Conservation (phyloP, 1,139 yeast species). For the Diutina catenulata region DNA sequence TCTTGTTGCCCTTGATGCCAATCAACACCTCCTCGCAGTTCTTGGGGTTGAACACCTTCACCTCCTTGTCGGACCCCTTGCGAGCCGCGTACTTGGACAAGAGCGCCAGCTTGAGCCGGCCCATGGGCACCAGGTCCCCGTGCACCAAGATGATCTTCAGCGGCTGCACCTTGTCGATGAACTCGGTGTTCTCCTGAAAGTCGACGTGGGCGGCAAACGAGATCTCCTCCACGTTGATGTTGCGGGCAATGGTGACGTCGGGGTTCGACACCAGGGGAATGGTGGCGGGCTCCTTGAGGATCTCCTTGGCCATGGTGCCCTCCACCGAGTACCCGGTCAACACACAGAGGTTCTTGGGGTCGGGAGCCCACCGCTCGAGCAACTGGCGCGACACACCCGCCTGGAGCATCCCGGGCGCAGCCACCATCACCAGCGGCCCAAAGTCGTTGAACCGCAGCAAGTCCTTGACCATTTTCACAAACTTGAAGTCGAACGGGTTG, state of each 20-base stretch:
- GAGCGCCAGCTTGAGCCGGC: slow-evolving; percentile 85
- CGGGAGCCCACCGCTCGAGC: slow-evolving; percentile 95
- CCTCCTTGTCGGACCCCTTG: slow-evolving; percentile 82
- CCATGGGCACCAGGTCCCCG: slow-evolving; percentile 99
- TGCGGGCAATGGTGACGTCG: slow-evolving; percentile 74
- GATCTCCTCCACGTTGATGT: slow-evolving; percentile 84
- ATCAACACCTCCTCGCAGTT: slow-evolving; percentile 75
- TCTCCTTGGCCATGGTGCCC: slow-evolving; percentile 92
- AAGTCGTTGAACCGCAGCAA: slow-evolving; percentile 82
- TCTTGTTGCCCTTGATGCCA: slow-evolving; percentile 70
- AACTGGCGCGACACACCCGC: slow-evolving; percentile 89
- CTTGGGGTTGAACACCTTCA: slow-evolving; percentile 86
- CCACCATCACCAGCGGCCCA: slow-evolving; percentile 93
- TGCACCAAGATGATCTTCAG: slow-evolving; percentile 80
- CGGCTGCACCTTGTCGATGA: slow-evolving; percentile 82
- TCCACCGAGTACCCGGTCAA: slow-evolving; percentile 97
- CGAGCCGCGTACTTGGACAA: slow-evolving; percentile 74
- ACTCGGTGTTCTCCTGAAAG: slow-evolving; percentile 83
- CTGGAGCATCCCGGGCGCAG: slow-evolving; percentile 97
- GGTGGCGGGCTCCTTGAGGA: slow-evolving; percentile 78
- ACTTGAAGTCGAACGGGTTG: slow-evolving; percentile 87
- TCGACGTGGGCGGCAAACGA: slow-evolving; percentile 99
- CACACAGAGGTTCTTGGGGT: slow-evolving; percentile 75
- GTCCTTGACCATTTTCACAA: slow-evolving; percentile 67
- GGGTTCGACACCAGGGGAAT: slow-evolving; percentile 75